These are phyloP conservation scores for Xylaria castorea DNA, from an alignment of 495 filamentous ascomycete genomes.

Conservation along the genomic window DNA sequence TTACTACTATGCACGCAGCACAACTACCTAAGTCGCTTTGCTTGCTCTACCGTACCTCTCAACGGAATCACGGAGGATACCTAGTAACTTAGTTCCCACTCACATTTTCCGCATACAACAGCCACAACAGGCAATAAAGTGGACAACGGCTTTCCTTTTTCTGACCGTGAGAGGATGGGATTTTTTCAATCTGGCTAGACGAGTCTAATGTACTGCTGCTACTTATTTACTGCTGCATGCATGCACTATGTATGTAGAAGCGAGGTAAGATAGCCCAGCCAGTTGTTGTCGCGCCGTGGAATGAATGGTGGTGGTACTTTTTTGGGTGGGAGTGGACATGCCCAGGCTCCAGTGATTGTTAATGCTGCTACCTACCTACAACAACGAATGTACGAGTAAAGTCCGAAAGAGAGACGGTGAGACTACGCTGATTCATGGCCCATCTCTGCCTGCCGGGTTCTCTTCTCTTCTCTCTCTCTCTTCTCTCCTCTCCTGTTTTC, in stretches of 20 bases:
- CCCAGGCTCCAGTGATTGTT: conserved; percentile 12
- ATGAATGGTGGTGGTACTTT: neutral
- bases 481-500: neutral
- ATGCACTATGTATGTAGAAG: conserved; percentile 7
- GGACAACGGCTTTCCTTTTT: conserved; percentile 11
- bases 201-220: conserved; percentile 1
- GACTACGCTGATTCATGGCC: neutral
- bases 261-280: neutral
- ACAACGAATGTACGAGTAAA: conserved; percentile 5
- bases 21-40: no score
- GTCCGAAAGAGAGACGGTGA: conserved; percentile 3
- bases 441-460: conserved; percentile 11
- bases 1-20: neutral
- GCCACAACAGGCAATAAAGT: conserved; percentile 22
- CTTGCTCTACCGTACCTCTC: neutral
- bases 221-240: neutral
- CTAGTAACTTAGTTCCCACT: neutral
- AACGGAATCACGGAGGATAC: no score
- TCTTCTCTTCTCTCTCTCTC: neutral
- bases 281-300: neutral
- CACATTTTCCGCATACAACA: conserved; percentile 22
- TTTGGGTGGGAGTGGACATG: conserved; percentile 14
- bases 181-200: conserved; percentile 19
- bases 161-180: neutral
- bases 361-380: neutral